Conservation (phyloP, 1,284 basidiomycete genomes). For the Cryptococcus sp. region DNA sequence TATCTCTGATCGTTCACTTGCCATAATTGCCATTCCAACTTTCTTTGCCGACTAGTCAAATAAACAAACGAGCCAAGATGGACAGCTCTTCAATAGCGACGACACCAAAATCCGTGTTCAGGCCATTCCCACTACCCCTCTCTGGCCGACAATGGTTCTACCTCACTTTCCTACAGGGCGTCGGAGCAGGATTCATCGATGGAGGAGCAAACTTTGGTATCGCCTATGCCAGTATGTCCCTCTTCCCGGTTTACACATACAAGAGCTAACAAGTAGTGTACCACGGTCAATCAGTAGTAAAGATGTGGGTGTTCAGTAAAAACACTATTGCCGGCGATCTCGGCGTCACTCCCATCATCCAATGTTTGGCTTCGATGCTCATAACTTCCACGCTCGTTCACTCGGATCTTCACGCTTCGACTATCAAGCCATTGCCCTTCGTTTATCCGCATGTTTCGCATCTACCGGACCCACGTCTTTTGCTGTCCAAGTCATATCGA, state of each 20-base stretch:
- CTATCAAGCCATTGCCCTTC: slow-evolving; percentile 42
- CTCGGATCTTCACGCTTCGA: slow-evolving; percentile 45
- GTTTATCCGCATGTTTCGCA: slow-evolving; percentile 48
- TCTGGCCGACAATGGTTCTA: slow-evolving; percentile 42
- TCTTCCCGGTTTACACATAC: not conserved
- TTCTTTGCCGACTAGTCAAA: no score
- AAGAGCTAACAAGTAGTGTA: slow-evolving; percentile 33
- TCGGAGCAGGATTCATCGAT: slow-evolving; percentile 40
- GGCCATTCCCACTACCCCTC: slow-evolving; percentile 44
- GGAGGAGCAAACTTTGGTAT: slow-evolving; percentile 47
- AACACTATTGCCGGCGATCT: slow-evolving; percentile 47
- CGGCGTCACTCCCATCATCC: slow-evolving; percentile 48
- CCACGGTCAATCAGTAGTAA: slow-evolving; percentile 19
- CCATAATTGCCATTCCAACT: no score
- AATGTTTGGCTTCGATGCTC: slow-evolving; percentile 43
- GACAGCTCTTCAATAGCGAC: not conserved
- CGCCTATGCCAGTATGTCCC: slow-evolving; percentile 41
- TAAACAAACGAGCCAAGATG: slow-evolving; percentile 12
- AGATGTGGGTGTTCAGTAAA: slow-evolving; percentile 47
- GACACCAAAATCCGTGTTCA: slow-evolving; percentile 28
- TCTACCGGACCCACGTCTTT: slow-evolving; percentile 39
- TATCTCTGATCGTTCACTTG: no score
- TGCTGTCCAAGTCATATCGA: slow-evolving; percentile 8
- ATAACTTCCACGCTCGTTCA: slow-evolving; percentile 49
- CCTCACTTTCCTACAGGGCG: slow-evolving; percentile 37